Base-by-base conservation (phyloP, 208 protist species). In the Trypanosoma melophagium region DNA sequence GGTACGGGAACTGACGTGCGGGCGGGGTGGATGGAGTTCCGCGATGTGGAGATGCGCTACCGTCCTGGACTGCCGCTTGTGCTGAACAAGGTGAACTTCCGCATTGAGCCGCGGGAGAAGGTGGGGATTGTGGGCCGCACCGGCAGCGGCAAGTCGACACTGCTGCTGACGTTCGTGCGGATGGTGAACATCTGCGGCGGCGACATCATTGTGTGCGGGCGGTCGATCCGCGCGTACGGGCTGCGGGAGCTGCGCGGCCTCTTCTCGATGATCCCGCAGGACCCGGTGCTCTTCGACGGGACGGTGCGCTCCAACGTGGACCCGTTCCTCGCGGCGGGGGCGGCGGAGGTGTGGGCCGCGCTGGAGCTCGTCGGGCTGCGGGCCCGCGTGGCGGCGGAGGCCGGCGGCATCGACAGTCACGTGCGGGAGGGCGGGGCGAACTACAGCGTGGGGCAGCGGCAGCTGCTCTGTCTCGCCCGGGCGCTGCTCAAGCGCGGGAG, bases 251-350 rank as follows among this genome's bases (percentile, higher is more conserved):
- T 90, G 70, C 84, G 87, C 41, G 81, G 76, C 56, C 70, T 74
- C 19, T 88, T 93, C 68, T 80, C 86, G 40, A 86, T 95, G 80
- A 87, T 95, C 45, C 90, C 87, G 70, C 90, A 96, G 77, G 83
- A 93, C 65, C 89, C 89, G 0, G 68, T 93, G 40, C 74, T 94
- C 69, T 94, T 93, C 61, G 76, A 90, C 54, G 90, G 87, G 47
- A 90, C 87, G 0, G 66, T 93, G 60, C 79, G 79, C 35, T 61
- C 66, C 25, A 96, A 96, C 82, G 57, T 96, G 24, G 87, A 96
- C 66, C 87, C 86, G 17, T 83, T 86, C 63, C 41, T 52, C 14
- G 60, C 74, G 59, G 17, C 55, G 19, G 75, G 71, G 10, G 59
- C 69, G 40, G 71, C 35, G 28, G 81, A 77, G 47, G 57, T 85